Evolutionary conservation across 306 rosid species (phyloP).

Genomic region (Quercus cerris): DNA sequence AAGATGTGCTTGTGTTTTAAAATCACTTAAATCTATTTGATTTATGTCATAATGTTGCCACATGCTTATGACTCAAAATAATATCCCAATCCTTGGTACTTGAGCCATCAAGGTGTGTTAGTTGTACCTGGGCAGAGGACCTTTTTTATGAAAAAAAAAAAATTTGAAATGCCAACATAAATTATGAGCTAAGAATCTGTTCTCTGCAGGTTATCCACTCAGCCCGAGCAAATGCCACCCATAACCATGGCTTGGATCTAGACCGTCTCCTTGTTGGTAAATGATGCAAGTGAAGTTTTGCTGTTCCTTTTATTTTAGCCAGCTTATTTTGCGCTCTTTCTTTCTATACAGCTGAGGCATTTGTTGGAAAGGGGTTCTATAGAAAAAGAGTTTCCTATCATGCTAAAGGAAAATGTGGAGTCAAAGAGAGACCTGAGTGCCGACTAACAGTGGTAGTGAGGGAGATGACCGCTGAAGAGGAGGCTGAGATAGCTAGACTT

Average conservation of each 20-base stretch:
- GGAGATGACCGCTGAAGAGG: slow-evolving; percentile 87
- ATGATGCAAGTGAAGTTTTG: slow-evolving; percentile 14
- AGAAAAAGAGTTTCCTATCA: slow-evolving; percentile 52
- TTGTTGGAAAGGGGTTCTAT: slow-evolving; percentile 75
- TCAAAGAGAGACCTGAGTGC: slow-evolving; percentile 63
- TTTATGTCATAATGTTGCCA: too few species aligned
- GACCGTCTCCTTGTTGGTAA: slow-evolving; percentile 91
- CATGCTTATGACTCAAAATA: too few species aligned
- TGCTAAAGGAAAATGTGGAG: slow-evolving; percentile 42
- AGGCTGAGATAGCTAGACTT: slow-evolving; percentile 80
- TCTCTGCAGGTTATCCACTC: slow-evolving; percentile 78
- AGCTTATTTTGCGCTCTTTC: slow-evolving; percentile 13
- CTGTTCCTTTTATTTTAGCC: neutral
- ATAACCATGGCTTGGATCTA: slow-evolving; percentile 82
- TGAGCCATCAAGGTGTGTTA: neutral
- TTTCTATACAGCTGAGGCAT: slow-evolving; percentile 71
- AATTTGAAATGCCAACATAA: neutral
- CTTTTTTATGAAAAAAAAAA: neutral
- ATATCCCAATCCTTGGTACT: neutral
- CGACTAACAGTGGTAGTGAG: slow-evolving; percentile 76
- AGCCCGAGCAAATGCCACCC: slow-evolving; percentile 87
- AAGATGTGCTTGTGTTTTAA: too few species aligned
- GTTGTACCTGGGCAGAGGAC: neutral
- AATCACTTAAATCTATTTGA: too few species aligned
- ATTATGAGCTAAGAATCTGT: neutral